A percentile compares a stretch with the other conserved stretches of the same genome.
phyloP scores from a whole-genome alignment of 2,329 filamentous ascomycete genomes.

The Botrytis elliptica region DNA sequence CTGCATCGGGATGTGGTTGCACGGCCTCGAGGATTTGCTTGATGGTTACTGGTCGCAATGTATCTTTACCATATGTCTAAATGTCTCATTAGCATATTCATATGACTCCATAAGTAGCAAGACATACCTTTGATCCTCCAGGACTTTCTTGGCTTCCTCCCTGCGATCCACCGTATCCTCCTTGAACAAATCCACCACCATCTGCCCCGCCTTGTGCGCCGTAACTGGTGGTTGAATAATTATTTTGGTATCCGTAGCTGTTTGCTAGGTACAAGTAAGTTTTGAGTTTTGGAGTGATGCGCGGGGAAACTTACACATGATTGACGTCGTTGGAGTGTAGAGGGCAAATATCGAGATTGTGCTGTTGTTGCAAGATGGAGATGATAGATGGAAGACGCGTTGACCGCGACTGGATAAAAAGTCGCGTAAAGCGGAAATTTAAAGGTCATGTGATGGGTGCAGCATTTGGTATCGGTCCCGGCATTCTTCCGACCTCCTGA shows the following conservation, averaged over 20 bases:
- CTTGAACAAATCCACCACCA: slow-evolving; percentile 57
- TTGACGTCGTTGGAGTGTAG: neutral
- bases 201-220: slow-evolving; percentile 58
- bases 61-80: slow-evolving; percentile 69
- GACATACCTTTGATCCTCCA: slow-evolving; percentile 47
- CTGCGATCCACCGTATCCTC: slow-evolving; percentile 52
- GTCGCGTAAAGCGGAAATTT: slow-evolving; percentile 15
- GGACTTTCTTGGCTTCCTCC: slow-evolving; percentile 53
- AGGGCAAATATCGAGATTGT: neutral
- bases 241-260: slow-evolving; percentile 37
- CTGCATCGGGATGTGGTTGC: slow-evolving; percentile 69
- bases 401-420: slow-evolving; percentile 14
- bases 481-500: neutral
- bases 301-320: slow-evolving; percentile 1
- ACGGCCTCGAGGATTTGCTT: slow-evolving; percentile 88
- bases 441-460: neutral
- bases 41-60: slow-evolving; percentile 88
- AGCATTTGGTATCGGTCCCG: neutral
- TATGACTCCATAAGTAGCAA: neutral
- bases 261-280: neutral
- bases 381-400: slow-evolving; percentile 13
- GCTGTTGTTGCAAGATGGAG: slow-evolving; percentile 1
- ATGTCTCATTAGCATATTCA: slow-evolving; percentile 6
- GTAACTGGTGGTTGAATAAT: slow-evolving; percentile 34
- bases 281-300: too few species aligned